Evolutionary conservation across 257 asterid species (phyloP), one percentile per base, ranked within the genome.

Genomic region (Thymus mandschuricus): DNA sequence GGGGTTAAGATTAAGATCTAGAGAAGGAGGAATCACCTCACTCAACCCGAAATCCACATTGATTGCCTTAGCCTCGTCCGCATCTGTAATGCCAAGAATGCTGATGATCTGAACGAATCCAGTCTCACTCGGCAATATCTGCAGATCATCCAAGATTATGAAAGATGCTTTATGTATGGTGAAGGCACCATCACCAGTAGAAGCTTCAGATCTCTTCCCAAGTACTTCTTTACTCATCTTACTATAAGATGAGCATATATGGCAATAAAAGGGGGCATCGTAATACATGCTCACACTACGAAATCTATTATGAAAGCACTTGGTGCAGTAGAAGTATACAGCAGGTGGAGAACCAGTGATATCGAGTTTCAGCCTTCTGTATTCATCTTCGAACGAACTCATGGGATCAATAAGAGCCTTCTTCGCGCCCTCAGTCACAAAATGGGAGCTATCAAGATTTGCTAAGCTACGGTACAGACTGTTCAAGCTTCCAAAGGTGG

Each of bases 11-110:
- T 21, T 21, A 21, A 21, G 21, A 21, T 21, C 21, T 21, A 33
- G 13, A 73, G 40, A 64, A 55, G 7, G 0, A 44, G 30, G 43
- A 51, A 21, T 60, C n/a, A 73, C 81, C 75, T 78, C 81, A 27
- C 13, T 34, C 0, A 34, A 44, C 7, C 81, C 81, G n/a, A 78
- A 0, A 12, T 10, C 38, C 9, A 76, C 44, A 13, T 8, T 40
- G 56, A 40, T 57, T 51, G 27, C 34, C 51, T 76, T 69, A 0
- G 80, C 64, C 27, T 49, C 4, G 13, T 49, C 28, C 8, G 5
- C 1, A 5, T 49, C 54, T 49, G 54, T 49, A 13, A 49, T 49
- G 54, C 54, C 54, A 49, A 49, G 54, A 49, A 1, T 13, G 8
- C 0, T 48, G 29, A 64, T 41, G n/a, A 64, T 55, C 3, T 0